A percentile compares a stretch with the other conserved stretches of the same genome.
Evolutionary conservation across 2,329 filamentous ascomycete species (phyloP).

Genomic region (Sporothrix pseudoabietina): DNA sequence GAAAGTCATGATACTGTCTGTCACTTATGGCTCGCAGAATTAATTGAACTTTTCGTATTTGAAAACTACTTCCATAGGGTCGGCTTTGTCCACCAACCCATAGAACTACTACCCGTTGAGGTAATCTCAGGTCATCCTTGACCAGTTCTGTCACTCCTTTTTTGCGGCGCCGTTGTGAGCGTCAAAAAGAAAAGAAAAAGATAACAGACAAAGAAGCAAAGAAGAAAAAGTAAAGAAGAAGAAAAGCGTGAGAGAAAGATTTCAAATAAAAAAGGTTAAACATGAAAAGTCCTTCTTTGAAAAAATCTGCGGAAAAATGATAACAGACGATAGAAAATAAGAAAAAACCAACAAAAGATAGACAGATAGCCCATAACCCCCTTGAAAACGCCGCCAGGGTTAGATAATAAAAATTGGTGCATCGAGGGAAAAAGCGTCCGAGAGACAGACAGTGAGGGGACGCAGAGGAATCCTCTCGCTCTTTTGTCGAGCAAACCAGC

Average conservation of each 20-base stretch:
- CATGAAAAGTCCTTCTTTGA: neutral
- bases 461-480: neutral
- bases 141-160: constrained; percentile 23
- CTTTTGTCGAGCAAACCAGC: constrained; percentile 9
- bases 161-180: constrained; percentile 4
- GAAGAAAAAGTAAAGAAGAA: constrained; percentile 1
- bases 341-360: neutral
- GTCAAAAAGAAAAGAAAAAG: neutral
- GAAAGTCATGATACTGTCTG: neutral
- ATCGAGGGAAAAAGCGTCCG: neutral
- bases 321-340: constrained; percentile 3
- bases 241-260: neutral
- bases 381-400: constrained; percentile 27
- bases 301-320: neutral
- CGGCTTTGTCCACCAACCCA: neutral
- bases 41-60: constrained; percentile 14
- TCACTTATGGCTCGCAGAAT: neutral
- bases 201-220: neutral
- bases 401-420: constrained; percentile 23
- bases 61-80: neutral
- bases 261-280: neutral
- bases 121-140: neutral
- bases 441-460: neutral
- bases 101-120: neutral
- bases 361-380: constrained; percentile 25